These are phyloP conservation scores for Schizophyllum amplum DNA, from an alignment of 1,284 basidiomycete species.

Conservation along the genomic window DNA sequence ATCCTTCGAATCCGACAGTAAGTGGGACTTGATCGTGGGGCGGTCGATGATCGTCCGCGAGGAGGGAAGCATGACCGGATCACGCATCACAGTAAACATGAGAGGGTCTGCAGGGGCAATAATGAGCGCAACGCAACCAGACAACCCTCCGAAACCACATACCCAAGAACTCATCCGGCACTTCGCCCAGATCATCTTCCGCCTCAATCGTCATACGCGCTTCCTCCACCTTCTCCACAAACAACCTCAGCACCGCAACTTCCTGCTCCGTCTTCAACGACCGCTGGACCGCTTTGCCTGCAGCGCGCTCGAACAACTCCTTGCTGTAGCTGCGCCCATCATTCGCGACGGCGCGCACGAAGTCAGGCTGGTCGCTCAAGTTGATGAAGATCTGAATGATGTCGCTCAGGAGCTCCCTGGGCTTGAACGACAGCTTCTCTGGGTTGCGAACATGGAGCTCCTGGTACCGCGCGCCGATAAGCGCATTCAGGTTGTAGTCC, in stretches of 20 bases:
- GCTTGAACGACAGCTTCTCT: conserved; percentile 88
- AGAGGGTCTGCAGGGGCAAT: conserved; percentile 61
- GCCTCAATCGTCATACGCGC: conserved; percentile 71
- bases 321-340: conserved; percentile 91
- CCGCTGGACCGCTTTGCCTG: conserved; percentile 58
- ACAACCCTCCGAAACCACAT: conserved; percentile 17
- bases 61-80: conserved; percentile 88
- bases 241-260: conserved; percentile 62
- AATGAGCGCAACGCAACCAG: conserved; percentile 6
- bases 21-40: conserved; percentile 91
- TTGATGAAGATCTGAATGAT: conserved; percentile 92
- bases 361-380: conserved; percentile 72
- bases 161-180: conserved; percentile 96
- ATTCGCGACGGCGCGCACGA: conserved; percentile 83
- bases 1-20: conserved; percentile 86
- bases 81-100: conserved; percentile 93
- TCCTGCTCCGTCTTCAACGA: conserved; percentile 78
- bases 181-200: conserved; percentile 89
- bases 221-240: conserved; percentile 83
- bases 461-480: conserved; percentile 82
- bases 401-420: conserved; percentile 77
- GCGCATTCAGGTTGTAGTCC: conserved; percentile 87
- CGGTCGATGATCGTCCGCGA: conserved; percentile 81
- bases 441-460: conserved; percentile 83
- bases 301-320: conserved; percentile 79